Evolutionary conservation across 345 rosid genomes (phyloP), one percentile per base, ranked within the genome.

Genomic region (Zanthoxylum bungeanum): DNA sequence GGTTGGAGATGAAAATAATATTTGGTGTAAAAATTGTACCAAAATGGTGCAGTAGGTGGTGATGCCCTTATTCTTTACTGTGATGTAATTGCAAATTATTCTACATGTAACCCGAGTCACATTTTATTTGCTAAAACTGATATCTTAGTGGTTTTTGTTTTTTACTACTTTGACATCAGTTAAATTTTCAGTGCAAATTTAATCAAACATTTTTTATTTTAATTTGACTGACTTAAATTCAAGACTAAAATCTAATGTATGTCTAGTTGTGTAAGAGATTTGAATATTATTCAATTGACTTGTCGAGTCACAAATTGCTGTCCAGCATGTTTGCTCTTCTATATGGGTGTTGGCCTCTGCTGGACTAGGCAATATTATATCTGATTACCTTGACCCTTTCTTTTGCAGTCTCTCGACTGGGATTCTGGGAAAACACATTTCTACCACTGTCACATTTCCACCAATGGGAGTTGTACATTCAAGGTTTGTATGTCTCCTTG

Each of bases 391-490:
- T 64, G 17, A 28, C 60, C 33, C 22, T 36, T 40, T 47, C 22
- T 69, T 40, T 60, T 53, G 72, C 85, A 90, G 97, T 33, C 39
- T 22, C 66, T 72, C 57, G 80, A 78, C 34, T 82, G 90, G 91
- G 90, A 85, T 81, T 72, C 85, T 11, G 83, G 77, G n/a, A 81
- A 65, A 57, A 78, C 91, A 0, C 82, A 76, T 49, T 19, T 72
- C 49, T 90, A 89, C 56, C 86, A 80, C 0, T 93, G 98, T 60
- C 76, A 90, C 72, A 87, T 89, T 51, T 78, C 79, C 68, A 21
- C 53, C 1, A 53, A 78, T 66, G 83, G 90, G 12, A 83, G 62
- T 67, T 80, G 19, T 66, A 75, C 75, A 57, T 92, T 87, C 77
- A 88, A 86, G 91, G 92, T 87, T 73, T 44, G 47, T 70, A 39